Evolutionary conservation across 768 basidiomycete genomes (phyloP).

Genomic region (Lactifluus echinatus): DNA sequence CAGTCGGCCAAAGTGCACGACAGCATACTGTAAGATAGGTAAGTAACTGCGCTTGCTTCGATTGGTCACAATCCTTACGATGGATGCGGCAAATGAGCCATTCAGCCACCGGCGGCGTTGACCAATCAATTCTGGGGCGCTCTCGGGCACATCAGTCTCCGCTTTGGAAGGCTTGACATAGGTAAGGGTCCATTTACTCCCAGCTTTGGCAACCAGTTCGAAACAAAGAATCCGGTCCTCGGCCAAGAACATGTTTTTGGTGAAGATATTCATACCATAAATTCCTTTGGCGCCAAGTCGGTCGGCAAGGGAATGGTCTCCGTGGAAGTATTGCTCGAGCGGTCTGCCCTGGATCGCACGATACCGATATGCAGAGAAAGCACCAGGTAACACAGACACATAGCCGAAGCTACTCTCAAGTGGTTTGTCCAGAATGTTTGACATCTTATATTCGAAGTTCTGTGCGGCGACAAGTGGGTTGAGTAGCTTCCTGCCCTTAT

Average conservation of each 20-base stretch:
- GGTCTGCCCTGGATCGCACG: slow-evolving; percentile 87
- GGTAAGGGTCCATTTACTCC: slow-evolving; percentile 80
- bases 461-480: slow-evolving; percentile 93
- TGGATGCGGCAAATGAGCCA: slow-evolving; percentile 89
- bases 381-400: slow-evolving; percentile 90
- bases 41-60: background rate
- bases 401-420: slow-evolving; percentile 95
- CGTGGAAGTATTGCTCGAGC: slow-evolving; percentile 78
- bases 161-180: slow-evolving; percentile 95
- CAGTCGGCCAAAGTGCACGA: slow-evolving; percentile 88
- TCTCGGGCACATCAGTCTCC: slow-evolving; percentile 93
- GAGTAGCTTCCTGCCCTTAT: slow-evolving; percentile 82
- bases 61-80: slow-evolving; percentile 43
- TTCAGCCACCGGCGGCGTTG: slow-evolving; percentile 97
- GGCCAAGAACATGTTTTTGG: slow-evolving; percentile 86
- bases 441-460: slow-evolving; percentile 98
- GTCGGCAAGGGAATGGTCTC: slow-evolving; percentile 84
- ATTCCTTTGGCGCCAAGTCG: slow-evolving; percentile 90
- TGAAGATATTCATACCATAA: slow-evolving; percentile 95
- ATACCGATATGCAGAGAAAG: slow-evolving; percentile 94
- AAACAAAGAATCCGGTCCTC: slow-evolving; percentile 98
- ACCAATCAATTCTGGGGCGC: slow-evolving; percentile 85
- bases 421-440: slow-evolving; percentile 93
- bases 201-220: slow-evolving; percentile 87
- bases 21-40: slow-evolving; percentile 52